These are phyloP conservation scores for Schizonepeta tenuifolia DNA, from an alignment of 257 asterid genomes.

Conservation along the genomic window DNA sequence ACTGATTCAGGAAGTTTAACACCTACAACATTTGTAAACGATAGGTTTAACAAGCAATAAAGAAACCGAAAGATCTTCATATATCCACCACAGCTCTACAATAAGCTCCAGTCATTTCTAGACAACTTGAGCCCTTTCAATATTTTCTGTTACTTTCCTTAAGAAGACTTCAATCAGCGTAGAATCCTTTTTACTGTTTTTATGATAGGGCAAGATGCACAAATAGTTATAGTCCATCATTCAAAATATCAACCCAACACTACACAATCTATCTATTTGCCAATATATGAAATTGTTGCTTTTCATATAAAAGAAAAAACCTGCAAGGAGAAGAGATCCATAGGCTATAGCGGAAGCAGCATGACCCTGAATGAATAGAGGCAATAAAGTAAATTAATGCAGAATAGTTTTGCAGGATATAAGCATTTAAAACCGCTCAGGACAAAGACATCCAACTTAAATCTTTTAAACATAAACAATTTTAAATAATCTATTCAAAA, in stretches of 20 bases:
- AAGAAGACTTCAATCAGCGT: not conserved
- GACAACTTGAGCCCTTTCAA: not conserved
- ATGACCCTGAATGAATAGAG: slow-evolving; percentile 70
- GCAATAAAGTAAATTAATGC: slow-evolving; percentile 5
- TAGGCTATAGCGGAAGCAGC: slow-evolving; percentile 89
- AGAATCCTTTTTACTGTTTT: not conserved
- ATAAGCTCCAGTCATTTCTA: too few relatives aligned
- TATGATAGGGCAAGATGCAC: not conserved
- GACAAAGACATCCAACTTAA: slow-evolving; percentile 12
- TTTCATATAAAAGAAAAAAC: slow-evolving; percentile 35
- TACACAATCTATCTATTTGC: not conserved
- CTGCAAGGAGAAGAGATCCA: slow-evolving; percentile 91
- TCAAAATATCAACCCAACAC: slow-evolving; percentile 20
- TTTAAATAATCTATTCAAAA: not conserved
- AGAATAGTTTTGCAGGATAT: slow-evolving; percentile 10
- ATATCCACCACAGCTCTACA: not conserved
- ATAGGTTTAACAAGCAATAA: not conserved
- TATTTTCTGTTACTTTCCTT: not conserved
- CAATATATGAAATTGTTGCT: not conserved
- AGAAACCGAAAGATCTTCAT: not conserved
- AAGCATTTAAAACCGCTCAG: slow-evolving; percentile 9
- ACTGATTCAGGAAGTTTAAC: slow-evolving; percentile 70
- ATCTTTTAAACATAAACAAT: not conserved
- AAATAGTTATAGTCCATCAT: slow-evolving; percentile 1
- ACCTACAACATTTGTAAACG: slow-evolving; percentile 48